Evolutionary conservation across 306 rosid species (phyloP), one percentile per base, ranked within the genome.

Genomic region (Alnus rubra): DNA sequence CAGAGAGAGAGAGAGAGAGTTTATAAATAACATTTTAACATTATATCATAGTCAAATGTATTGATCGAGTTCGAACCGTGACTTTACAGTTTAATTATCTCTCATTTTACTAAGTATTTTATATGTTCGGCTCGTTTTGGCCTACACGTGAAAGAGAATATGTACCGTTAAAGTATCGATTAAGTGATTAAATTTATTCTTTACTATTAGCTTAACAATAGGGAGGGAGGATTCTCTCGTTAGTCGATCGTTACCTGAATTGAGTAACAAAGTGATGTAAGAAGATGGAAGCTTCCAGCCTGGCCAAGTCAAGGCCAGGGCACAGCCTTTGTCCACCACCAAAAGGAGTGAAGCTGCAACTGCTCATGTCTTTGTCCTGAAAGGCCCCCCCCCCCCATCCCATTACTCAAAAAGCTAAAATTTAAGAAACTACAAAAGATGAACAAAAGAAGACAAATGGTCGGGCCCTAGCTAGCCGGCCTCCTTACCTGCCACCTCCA

Each of bases 401-500:
- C 77, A 75, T 79, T 65, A 84, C 23, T 74, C 28, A 68, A 31
- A 19, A 60, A 67, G 45, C 52, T 78, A 54, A 65, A 76, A 23
- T 23, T 23, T 23, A 23, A 9, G 23, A 7, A 9, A 37, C 2
- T 37, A 54, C 74, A 82, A 7, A 54, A 1, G 15, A 67, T 56
- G 18, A 33, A 81, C 54, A 49, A 9, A 5, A 58, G 11, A 71
- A 58, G 74, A 33, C 37, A 62, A 69, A 63, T 23, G 28, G 28
- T 23, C 28, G 37, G 37, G 37, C 37, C 37, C 37, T 7, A 23
- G 28, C 28, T 23, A 23, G 28, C 28, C 28, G 28, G 28, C 74
- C 44, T 84, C 11, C 93, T 84, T 87, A 95, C 99, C 76, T 95
- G 92, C 99, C 99, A 95, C 83, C 99, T 92, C 99, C 98, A 93